These are phyloP conservation scores for Myrmaecium sp. DNA, from an alignment of 2,329 filamentous ascomycete species.

Conservation along the genomic window DNA sequence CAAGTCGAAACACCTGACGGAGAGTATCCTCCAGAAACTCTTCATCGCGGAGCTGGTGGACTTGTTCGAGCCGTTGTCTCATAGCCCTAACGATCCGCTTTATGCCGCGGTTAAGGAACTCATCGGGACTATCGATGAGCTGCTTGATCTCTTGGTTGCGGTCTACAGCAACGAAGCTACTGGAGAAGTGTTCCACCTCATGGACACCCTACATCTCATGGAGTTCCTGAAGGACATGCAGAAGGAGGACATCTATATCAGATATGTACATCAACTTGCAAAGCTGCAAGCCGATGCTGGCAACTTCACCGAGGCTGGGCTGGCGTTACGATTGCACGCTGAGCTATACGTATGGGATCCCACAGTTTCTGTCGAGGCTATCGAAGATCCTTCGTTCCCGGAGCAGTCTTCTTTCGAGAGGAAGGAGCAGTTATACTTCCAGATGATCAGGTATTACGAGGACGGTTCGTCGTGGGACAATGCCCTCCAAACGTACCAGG, in stretches of 20 bases:
- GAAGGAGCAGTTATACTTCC: conserved; percentile 81
- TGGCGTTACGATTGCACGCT: conserved; percentile 78
- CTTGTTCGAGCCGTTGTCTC: conserved; percentile 56
- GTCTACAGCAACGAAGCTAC: conserved; percentile 63
- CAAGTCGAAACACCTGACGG: conserved; percentile 73
- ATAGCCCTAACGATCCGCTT: conserved; percentile 52
- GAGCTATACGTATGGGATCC: conserved; percentile 89
- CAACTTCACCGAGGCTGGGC: conserved; percentile 73
- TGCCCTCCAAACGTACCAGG: conserved; percentile 73
- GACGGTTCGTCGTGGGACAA: conserved; percentile 89
- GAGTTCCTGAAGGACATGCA: conserved; percentile 94
- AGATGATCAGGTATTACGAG: conserved; percentile 89
- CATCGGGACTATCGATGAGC: conserved; percentile 71
- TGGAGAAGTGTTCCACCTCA: conserved; percentile 64
- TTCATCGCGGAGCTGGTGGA: conserved; percentile 76
- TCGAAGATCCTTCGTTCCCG: conserved; percentile 61
- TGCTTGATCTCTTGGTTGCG: conserved; percentile 77
- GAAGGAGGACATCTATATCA: conserved; percentile 90
- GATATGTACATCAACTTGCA: conserved; percentile 86
- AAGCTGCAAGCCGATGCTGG: conserved; percentile 56
- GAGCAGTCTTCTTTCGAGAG: conserved; percentile 79
- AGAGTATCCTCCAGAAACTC: conserved; percentile 79
- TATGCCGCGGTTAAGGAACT: conserved; percentile 62
- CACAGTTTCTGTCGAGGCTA: conserved; percentile 43
- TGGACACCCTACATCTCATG: conserved; percentile 83